Evolutionary conservation across 805 yeast species (phyloP).

Genomic region (Wickerhamomyces alni): DNA sequence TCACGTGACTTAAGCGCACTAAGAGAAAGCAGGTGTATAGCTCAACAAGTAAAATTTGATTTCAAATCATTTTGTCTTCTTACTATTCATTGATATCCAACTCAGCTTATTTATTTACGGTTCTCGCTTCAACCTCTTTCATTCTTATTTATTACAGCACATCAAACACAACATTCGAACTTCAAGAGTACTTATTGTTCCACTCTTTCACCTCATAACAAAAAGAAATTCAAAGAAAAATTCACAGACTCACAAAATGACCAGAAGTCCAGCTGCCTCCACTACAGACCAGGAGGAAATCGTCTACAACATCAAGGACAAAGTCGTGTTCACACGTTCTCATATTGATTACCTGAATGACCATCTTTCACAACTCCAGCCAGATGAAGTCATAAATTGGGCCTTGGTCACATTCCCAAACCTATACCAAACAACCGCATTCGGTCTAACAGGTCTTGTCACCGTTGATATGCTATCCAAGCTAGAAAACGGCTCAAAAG

Average conservation of each 20-base stretch:
- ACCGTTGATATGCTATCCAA: constrained; percentile 77
- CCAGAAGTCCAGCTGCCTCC: neutral
- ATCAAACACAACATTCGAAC: too few relatives aligned
- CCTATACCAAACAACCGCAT: constrained; percentile 87
- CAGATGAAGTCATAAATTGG: constrained; percentile 79
- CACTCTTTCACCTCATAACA: too few relatives aligned
- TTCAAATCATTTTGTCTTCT: neutral
- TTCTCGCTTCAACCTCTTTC: neutral
- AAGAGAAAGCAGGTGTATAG: neutral
- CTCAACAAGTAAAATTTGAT: constrained; percentile 1
- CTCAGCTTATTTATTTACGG: neutral
- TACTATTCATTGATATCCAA: too few relatives aligned
- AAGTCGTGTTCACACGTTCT: constrained; percentile 34
- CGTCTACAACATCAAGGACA: constrained; percentile 23
- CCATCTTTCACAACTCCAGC: constrained; percentile 44
- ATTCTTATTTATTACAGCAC: too few relatives aligned
- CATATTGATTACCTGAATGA: constrained; percentile 65
- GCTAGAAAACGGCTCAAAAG: constrained; percentile 34
- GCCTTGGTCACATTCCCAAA: constrained; percentile 76
- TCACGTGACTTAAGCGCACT: constrained; percentile 8
- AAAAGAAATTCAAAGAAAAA: too few relatives aligned
- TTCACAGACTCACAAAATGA: neutral
- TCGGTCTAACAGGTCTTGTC: constrained; percentile 88
- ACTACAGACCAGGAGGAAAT: neutral
- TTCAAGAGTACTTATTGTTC: too few relatives aligned